Conservation (phyloP, 768 basidiomycete genomes). For the Termitomyces sp. region DNA sequence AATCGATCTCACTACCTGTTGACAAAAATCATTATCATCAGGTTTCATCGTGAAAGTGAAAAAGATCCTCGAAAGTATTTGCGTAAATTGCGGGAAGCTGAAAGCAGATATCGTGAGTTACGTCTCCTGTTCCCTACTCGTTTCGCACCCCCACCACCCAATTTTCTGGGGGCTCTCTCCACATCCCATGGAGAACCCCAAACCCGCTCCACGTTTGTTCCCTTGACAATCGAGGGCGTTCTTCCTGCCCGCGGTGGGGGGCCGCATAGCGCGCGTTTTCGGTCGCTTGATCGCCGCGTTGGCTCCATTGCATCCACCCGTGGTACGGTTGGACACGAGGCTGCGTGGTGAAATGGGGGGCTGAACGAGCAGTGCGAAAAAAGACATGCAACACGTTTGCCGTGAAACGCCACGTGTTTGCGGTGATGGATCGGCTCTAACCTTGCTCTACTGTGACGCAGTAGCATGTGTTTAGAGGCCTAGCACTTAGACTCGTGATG, state of each 20-base stretch:
- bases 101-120: constrained; percentile 97
- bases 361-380: constrained; percentile 95
- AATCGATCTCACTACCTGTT: not conserved
- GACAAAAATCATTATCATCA: constrained; percentile 20
- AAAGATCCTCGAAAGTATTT: constrained; percentile 98
- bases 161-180: constrained; percentile 99
- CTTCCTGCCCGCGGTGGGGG: constrained; percentile 72
- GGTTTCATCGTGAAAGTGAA: constrained; percentile 99
- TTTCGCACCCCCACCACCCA: constrained; percentile 94
- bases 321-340: constrained; percentile 81
- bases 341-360: constrained; percentile 96
- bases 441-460: constrained; percentile 72
- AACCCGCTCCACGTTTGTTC: constrained; percentile 79
- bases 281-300: constrained; percentile 92
- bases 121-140: constrained; percentile 77
- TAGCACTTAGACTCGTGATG: constrained; percentile 59
- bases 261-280: constrained; percentile 72
- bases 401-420: constrained; percentile 29
- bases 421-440: constrained; percentile 46
- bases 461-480: constrained; percentile 48
- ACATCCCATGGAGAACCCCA: constrained; percentile 88
- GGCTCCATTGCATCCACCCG: constrained; percentile 60
- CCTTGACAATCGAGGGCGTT: constrained; percentile 80
- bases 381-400: constrained; percentile 39
- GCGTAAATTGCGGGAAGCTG: constrained; percentile 97